phyloP scores from a whole-genome alignment of 176 grass and related monocot species.

The Chrysopogon serrulatus region DNA sequence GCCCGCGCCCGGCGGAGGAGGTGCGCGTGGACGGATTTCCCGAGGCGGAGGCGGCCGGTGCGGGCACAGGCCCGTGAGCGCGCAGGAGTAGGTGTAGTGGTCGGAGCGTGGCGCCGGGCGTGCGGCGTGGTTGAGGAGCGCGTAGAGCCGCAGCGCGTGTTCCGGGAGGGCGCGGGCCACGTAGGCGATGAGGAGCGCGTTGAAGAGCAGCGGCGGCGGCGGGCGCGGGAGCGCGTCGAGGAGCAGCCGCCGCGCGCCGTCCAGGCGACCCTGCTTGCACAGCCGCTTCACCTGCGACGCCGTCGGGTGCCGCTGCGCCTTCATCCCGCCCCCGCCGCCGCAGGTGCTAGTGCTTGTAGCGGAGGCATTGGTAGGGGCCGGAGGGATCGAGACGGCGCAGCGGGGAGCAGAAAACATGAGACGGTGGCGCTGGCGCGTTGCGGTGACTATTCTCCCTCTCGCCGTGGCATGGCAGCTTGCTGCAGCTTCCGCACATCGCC shows the following conservation, averaged over 20 bases:
- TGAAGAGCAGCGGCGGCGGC: slow-evolving; percentile 61
- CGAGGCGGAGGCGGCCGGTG: slow-evolving; percentile 53
- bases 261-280: slow-evolving; percentile 76
- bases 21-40: slow-evolving; percentile 73
- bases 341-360: background rate
- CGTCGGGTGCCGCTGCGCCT: slow-evolving; percentile 14
- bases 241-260: slow-evolving; percentile 59
- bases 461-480: background rate
- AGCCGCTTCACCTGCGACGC: slow-evolving; percentile 57
- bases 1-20: slow-evolving; percentile 45
- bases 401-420: slow-evolving; percentile 25
- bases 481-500: slow-evolving; percentile 21
- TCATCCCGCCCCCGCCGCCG: background rate
- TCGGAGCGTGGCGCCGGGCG: slow-evolving; percentile 40
- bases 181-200: slow-evolving; percentile 82
- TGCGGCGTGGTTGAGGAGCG: slow-evolving; percentile 59
- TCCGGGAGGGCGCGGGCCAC: slow-evolving; percentile 62
- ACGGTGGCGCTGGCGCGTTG: slow-evolving; percentile 5
- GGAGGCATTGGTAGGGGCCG: background rate
- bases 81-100: slow-evolving; percentile 91
- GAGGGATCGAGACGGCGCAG: slow-evolving; percentile 18
- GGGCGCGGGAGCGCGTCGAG: slow-evolving; percentile 58
- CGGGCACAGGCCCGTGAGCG: slow-evolving; percentile 82
- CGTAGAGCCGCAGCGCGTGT: slow-evolving; percentile 73
- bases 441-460: background rate